These are phyloP conservation scores for Galium porrigens DNA, from an alignment of 305 asterid genomes.

Conservation along the genomic window DNA sequence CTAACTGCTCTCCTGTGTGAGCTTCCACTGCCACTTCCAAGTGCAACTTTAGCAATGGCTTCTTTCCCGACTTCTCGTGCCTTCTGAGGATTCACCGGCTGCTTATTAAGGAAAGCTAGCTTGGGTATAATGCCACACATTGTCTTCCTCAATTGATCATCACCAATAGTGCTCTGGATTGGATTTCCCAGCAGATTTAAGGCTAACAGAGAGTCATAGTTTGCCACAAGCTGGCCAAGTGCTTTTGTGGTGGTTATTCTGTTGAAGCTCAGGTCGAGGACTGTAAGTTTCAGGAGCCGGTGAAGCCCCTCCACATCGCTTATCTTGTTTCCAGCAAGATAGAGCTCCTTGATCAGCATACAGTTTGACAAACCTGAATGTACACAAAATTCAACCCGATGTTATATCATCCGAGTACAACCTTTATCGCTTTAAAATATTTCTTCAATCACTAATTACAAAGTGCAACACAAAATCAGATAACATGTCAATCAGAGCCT, in stretches of 20 bases:
- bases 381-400: neutral
- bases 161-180: constrained; percentile 48
- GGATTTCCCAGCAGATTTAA: constrained; percentile 66
- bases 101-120: constrained; percentile 49
- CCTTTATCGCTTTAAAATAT: neutral
- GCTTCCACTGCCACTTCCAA: constrained; percentile 29
- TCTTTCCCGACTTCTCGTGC: constrained; percentile 42
- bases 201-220: constrained; percentile 50
- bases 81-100: constrained; percentile 43
- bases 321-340: constrained; percentile 70
- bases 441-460: neutral
- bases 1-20: constrained; percentile 28
- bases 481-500: neutral
- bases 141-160: constrained; percentile 51
- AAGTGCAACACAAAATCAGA: neutral
- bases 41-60: constrained; percentile 46
- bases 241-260: constrained; percentile 58
- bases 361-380: constrained; percentile 52
- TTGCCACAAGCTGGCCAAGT: constrained; percentile 81
- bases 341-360: constrained; percentile 51
- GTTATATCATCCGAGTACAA: no score
- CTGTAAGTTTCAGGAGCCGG: constrained; percentile 53
- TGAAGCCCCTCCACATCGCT: constrained; percentile 70
- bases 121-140: constrained; percentile 52
- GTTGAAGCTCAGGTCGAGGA: constrained; percentile 69